Conservation (phyloP, 1,284 basidiomycete species). For the Thecaphora thlaspeos region DNA sequence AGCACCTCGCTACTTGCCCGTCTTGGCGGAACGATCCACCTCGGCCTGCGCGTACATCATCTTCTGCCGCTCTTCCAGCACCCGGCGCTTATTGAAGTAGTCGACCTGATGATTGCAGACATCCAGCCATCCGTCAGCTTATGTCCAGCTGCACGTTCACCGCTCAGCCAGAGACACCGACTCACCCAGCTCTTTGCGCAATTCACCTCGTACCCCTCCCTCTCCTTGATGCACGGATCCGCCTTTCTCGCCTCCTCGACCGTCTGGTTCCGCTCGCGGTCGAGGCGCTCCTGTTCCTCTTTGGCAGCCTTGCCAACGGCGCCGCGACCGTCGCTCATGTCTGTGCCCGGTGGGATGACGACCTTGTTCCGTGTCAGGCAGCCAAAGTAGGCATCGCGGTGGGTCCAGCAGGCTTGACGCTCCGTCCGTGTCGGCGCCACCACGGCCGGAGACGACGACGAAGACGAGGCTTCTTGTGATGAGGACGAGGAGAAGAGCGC, state of each 20-base stretch:
- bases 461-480: too few species aligned
- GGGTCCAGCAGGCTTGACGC: constrained; percentile 51
- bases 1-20: not conserved
- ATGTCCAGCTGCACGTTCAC: too few species aligned
- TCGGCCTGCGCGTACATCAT: constrained; percentile 41
- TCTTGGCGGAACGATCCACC: not conserved
- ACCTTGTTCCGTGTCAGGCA: constrained; percentile 46
- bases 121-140: too few species aligned
- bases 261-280: constrained; percentile 17
- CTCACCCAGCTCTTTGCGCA: constrained; percentile 57
- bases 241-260: constrained; percentile 27
- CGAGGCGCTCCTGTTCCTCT: constrained; percentile 29
- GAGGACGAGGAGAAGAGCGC: too few species aligned
- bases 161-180: too few species aligned
- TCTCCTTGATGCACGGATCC: constrained; percentile 45
- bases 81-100: constrained; percentile 56
- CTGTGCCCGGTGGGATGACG: constrained; percentile 51
- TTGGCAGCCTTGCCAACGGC: constrained; percentile 36
- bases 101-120: too few species aligned
- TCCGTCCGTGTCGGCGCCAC: constrained; percentile 40
- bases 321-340: constrained; percentile 49
- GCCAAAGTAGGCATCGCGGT: constrained; percentile 50
- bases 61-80: constrained; percentile 53
- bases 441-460: too few species aligned
- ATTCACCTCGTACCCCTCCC: constrained; percentile 46